Evolutionary conservation across 495 filamentous ascomycete genomes (phyloP).

Genomic region (Xylaria cubensis): DNA sequence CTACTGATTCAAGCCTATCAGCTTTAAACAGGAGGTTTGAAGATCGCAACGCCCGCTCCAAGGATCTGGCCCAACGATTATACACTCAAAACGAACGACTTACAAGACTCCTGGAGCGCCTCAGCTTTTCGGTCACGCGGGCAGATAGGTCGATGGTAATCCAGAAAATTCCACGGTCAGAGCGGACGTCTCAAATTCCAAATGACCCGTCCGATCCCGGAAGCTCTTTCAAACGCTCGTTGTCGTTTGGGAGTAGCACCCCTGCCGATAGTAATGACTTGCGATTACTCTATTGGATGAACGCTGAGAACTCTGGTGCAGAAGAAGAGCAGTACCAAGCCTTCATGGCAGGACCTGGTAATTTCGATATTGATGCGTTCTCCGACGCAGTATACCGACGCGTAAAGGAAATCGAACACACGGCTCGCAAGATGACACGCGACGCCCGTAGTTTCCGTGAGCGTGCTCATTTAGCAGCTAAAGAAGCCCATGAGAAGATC

Average conservation of each 20-base stretch:
- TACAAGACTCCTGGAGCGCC: constrained; percentile 77
- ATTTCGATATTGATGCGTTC: constrained; percentile 83
- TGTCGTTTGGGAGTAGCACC: constrained; percentile 48
- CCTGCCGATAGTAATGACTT: constrained; percentile 63
- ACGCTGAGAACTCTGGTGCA: constrained; percentile 65
- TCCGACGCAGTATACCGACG: constrained; percentile 83
- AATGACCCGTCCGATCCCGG: constrained; percentile 68
- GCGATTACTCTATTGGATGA: constrained; percentile 78
- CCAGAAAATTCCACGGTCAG: constrained; percentile 73
- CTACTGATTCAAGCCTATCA: constrained; percentile 57
- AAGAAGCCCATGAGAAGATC: constrained; percentile 94
- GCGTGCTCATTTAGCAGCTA: constrained; percentile 80
- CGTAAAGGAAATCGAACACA: constrained; percentile 85
- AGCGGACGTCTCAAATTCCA: constrained; percentile 57
- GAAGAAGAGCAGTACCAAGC: constrained; percentile 74
- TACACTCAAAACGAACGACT: constrained; percentile 79
- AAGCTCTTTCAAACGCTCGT: constrained; percentile 62
- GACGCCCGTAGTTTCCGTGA: constrained; percentile 88
- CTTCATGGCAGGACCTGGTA: constrained; percentile 71
- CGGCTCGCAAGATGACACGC: constrained; percentile 87
- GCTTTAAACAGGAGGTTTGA: constrained; percentile 60
- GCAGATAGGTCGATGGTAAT: constrained; percentile 77
- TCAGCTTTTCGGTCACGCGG: constrained; percentile 81
- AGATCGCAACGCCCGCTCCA: constrained; percentile 69
- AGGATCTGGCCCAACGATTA: constrained; percentile 82